Evolutionary conservation across 2,329 filamentous ascomycete genomes (phyloP), one percentile per base, ranked within the genome.

Genomic region (Aspergillus aculeatus): DNA sequence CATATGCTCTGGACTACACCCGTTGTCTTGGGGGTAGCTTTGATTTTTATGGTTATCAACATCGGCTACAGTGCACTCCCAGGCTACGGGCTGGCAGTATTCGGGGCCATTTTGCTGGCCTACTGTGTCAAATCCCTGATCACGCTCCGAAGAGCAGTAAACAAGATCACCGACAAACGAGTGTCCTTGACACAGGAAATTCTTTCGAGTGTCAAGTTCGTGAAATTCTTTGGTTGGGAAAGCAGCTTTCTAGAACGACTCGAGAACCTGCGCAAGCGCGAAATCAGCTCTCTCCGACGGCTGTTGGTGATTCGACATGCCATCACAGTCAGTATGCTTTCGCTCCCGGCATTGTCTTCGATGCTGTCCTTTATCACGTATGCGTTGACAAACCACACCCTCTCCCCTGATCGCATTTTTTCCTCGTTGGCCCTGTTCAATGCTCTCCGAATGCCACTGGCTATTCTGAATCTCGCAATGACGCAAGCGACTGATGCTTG

Each of bases 161-260:
- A 97, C 82, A 93, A 92, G 70, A 86, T 97, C 61, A 98, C 94
- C 1, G 93, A 97, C 73, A 90, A 96, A 77, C 86, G 93, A 62
- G 93, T 97, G 11, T 89, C 90, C 54, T 80, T 98, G 48, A 97
- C 92, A 0, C 93, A 97, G 72, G 93, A 97, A 72, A 96, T 97
- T 54, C 72, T 97, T 14, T 89, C 92, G 66, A 90, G 91, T 0
- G 92, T 96, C 26, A 86, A 92, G 21, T 97, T 97, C 71, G 93
- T 97, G 77, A 97, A 97, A 75, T 96, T 88, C 74, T 97, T 97
- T 72, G 93, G 92, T 11, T 97, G 93, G 94, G 93, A 97, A 73
- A 88, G 84, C 59, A 89, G 90, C 35, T 97, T 97, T 69, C 78
- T 96, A 9, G 82, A 87, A 54, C 86, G 92, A n/a, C 82, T 97